phyloP scores from a whole-genome alignment of 2,329 filamentous ascomycete species.

The Exserohilum rostratum region DNA sequence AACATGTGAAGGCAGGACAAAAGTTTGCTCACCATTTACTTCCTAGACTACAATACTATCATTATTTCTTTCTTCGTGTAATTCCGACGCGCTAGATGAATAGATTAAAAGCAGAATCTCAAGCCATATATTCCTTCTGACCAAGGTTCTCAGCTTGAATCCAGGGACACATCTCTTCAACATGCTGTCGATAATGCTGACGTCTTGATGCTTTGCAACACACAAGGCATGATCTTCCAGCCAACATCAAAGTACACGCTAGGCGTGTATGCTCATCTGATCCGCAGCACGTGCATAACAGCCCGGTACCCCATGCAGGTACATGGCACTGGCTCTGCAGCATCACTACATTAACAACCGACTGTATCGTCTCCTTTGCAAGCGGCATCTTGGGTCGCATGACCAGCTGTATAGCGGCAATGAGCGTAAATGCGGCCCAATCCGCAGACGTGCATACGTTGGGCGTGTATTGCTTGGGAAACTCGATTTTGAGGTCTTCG shows the following conservation, averaged over 20 bases:
- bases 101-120: too few species aligned
- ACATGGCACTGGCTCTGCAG: not conserved
- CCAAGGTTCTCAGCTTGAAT: too few species aligned
- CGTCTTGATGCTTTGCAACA: not conserved
- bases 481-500: not conserved
- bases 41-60: too few species aligned
- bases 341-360: constrained; percentile 1
- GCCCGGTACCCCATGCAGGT: not conserved
- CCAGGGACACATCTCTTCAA: not conserved
- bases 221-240: not conserved
- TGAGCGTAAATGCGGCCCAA: not conserved
- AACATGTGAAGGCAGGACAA: not conserved
- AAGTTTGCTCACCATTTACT: too few species aligned
- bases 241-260: not conserved
- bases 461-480: not conserved
- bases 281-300: not conserved
- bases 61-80: too few species aligned
- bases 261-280: not conserved
- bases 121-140: too few species aligned
- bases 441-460: not conserved
- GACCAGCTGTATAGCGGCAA: constrained; percentile 1
- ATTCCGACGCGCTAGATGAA: too few species aligned
- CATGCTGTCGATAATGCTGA: not conserved
- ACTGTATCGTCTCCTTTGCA: not conserved
- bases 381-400: constrained; percentile 1